phyloP scores from a whole-genome alignment of 352 stramenopile genomes.

The Aphanomyces invadans region DNA sequence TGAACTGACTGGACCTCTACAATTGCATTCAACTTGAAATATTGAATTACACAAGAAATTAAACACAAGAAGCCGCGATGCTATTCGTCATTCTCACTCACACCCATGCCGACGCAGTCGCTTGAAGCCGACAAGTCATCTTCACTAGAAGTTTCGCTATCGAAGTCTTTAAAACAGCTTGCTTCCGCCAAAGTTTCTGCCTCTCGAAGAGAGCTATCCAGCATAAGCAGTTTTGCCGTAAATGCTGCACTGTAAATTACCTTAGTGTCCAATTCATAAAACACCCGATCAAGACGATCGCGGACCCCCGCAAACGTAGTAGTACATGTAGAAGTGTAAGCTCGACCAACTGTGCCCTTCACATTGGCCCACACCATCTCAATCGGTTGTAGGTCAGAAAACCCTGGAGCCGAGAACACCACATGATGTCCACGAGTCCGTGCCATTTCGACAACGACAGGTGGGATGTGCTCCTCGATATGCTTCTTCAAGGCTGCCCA shows the following conservation, averaged over 20 bases:
- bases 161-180: background rate
- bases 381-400: slow-evolving; percentile 14
- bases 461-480: background rate
- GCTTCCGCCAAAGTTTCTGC: background rate
- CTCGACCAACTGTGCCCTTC: slow-evolving; percentile 20
- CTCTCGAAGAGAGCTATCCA: background rate
- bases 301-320: slow-evolving; percentile 17
- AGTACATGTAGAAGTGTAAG: background rate
- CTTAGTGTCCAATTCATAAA: background rate
- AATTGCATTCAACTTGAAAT: background rate
- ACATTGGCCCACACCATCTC: slow-evolving; percentile 23
- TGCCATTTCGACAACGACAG: background rate
- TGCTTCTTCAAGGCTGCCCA: background rate
- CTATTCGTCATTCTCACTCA: background rate
- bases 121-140: background rate
- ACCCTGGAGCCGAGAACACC: background rate
- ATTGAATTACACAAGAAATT: background rate
- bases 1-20: background rate
- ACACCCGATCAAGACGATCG: slow-evolving; percentile 10
- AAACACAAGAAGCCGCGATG: background rate
- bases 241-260: background rate
- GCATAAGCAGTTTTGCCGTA: background rate
- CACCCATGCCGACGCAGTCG: background rate
- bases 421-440: background rate
- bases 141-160: background rate